Percentiles rank a stretch among this genome's conserved stretches.
Conservation (phyloP, 163 green algal species). For the Smithsoniella earleae region DNA sequence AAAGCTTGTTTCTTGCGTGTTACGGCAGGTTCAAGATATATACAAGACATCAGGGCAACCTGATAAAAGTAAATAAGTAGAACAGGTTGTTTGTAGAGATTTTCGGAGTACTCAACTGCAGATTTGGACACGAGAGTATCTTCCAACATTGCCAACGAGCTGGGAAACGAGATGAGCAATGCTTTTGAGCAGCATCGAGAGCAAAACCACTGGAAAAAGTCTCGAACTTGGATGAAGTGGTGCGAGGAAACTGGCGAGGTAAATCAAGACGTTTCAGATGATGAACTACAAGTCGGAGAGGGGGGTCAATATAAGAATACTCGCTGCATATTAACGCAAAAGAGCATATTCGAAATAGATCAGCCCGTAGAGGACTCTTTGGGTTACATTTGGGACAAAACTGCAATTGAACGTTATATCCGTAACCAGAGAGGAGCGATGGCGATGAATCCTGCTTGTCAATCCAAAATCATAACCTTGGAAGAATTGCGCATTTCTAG, state of each 20-base stretch:
- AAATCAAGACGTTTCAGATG: constrained; percentile 4
- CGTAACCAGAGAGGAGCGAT: neutral
- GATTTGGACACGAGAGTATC: too few species aligned
- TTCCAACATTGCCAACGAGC: too few species aligned
- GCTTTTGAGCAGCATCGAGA: too few species aligned
- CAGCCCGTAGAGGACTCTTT: neutral
- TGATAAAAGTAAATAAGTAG: too few species aligned
- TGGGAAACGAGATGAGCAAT: too few species aligned
- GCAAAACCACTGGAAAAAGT: too few species aligned
- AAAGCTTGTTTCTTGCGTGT: too few species aligned
- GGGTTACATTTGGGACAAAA: neutral
- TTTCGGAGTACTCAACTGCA: too few species aligned
- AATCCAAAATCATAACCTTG: neutral
- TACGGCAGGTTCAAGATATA: too few species aligned
- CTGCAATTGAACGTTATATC: neutral
- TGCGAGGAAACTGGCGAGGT: neutral
- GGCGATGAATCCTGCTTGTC: neutral
- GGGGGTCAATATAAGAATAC: neutral
- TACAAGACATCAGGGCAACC: too few species aligned
- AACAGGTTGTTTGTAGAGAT: too few species aligned
- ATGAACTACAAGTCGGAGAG: constrained; percentile 1
- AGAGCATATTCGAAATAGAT: neutral
- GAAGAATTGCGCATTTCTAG: neutral
- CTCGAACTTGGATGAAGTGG: neutral
- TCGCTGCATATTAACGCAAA: neutral